Percentiles rank a stretch among this genome's conserved stretches.
Evolutionary conservation across 2,329 filamentous ascomycete genomes (phyloP).

Genomic region (Pseudogymnoascus sp.): DNA sequence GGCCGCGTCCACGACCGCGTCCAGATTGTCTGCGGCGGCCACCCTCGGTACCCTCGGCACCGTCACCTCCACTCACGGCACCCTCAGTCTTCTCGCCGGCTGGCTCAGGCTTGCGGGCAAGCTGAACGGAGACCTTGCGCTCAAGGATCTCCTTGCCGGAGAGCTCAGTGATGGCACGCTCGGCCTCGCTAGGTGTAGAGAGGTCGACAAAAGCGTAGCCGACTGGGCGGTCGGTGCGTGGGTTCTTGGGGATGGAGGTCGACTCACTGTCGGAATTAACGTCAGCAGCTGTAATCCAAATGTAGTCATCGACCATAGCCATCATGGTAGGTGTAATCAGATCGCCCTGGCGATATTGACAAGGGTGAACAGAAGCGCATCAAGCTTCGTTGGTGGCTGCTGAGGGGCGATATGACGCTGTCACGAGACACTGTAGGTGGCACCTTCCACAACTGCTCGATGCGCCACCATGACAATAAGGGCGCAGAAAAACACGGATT

Average conservation of each 20-base stretch:
- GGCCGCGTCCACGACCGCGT: conserved; percentile 58
- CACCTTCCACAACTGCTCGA: background rate
- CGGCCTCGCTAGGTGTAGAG: conserved; percentile 85
- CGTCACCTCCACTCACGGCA: conserved; percentile 64
- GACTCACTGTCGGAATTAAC: conserved; percentile 61
- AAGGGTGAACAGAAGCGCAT: background rate
- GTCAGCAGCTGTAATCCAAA: conserved; percentile 27
- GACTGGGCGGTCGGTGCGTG: conserved; percentile 94
- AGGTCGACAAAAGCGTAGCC: conserved; percentile 99
- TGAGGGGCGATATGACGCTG: background rate
- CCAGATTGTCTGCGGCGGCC: conserved; percentile 54
- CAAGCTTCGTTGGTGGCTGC: background rate
- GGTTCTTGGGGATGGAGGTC: conserved; percentile 98
- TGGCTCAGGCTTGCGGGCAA: conserved; percentile 92
- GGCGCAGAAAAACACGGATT: background rate
- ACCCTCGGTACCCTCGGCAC: conserved; percentile 54
- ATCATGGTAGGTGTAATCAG: background rate
- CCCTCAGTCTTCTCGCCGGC: conserved; percentile 67
- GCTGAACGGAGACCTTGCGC: conserved; percentile 98
- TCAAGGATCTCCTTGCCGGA: conserved; percentile 97
- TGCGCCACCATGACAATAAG: background rate
- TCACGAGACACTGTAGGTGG: background rate
- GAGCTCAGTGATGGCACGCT: conserved; percentile 89
- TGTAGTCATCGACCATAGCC: background rate
- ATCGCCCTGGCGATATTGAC: background rate